Evolutionary conservation across 306 rosid species (phyloP), one percentile per base, ranked within the genome.

Genomic region (Gastrolobium bilobum): DNA sequence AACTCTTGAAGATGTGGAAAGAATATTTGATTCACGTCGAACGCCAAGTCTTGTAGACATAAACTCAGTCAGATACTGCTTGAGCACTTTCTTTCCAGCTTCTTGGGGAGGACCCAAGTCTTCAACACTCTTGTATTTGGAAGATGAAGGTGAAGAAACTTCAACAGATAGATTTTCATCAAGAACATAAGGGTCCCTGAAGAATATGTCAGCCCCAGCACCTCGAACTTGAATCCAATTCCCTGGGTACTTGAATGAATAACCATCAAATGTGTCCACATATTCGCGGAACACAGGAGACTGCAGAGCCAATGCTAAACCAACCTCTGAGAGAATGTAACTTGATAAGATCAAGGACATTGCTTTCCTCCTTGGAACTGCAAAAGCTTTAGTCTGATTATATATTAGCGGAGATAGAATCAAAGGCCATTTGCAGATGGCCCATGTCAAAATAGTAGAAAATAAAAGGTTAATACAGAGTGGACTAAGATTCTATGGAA

Each of bases 221-320:
- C 99, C 99, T 35, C 89, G 85, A 9, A 95, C 99, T 83, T 85
- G 95, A 80, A 95, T 92, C 98, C 99, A 95, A 72, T 90, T 95
- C 51, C 79, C 73, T 0, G 99, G 98, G 79, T 92, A 95, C 59
- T 79, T 85, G 66, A 95, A 91, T 4, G 94, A 90, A 86, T 95
- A 95, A 4, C 98, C 99, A 79, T 95, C 99, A 73, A 95, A 95
- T 37, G 92, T 64, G 43, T 92, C 99, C 3, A 92, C 84, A 78
- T 88, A 92, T 78, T 95, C 99, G 8, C 93, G 88, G 29, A 91
- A 81, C 10, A 69, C 83, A 62, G 82, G 71, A 14, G 93, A 82
- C 20, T 76, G 86, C 58, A 72, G 81, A 70, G 97, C 93, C 78
- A 90, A 76, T 37, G 90, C 83, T 44, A 62, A 63, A 65, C 74